Evolutionary conservation across 495 filamentous ascomycete genomes (phyloP), one percentile per base, ranked within the genome.

Genomic region (Penicillium maclennaniae): DNA sequence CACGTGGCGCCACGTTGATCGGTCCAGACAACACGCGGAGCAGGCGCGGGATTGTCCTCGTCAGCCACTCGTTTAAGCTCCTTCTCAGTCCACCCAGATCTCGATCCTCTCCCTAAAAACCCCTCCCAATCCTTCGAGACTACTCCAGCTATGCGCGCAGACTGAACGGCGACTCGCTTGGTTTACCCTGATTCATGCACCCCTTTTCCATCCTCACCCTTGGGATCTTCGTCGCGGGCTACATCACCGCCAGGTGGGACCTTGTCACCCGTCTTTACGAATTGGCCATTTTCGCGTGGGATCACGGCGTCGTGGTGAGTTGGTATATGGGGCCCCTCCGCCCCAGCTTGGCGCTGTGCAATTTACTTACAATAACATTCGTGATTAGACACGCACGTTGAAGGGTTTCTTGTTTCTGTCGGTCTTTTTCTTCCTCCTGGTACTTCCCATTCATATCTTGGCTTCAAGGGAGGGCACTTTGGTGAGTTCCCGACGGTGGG

Each of bases 181-280:
- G 68, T 62, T 59, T 56, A 61, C 56, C 60, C 60, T 73, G 62
- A 79, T 89, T 84, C 78, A 97, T 97, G 91, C 90, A 95, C 89
- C 88, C 91, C 68, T 95, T 97, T 75, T 95, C 91, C 60, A 76
- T 89, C 69, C 80, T 96, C 72, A 92, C 91, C 51, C 84, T 95
- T 74, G 91, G 87, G 68, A 96, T 99, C 79, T 99, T 99, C 76
- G 85, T 97, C 79, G 92, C 93, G 73, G 93, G 93, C 72, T 99
- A 99, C 79, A 97, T 90, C 69, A 97, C 95, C 72, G 93, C 93
- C 63, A 86, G 95, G 77, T 97, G 91, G 91, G 92, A 97, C 71
- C 84, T 99, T 47, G 91, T 97, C 58, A 96, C 91, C 50, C 86
- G 91, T 58, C 80, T 96, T 49, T 92, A 96, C 85, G 92, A 97